phyloP scores from a whole-genome alignment of 306 rosid genomes.

The Quillaja saponaria region DNA sequence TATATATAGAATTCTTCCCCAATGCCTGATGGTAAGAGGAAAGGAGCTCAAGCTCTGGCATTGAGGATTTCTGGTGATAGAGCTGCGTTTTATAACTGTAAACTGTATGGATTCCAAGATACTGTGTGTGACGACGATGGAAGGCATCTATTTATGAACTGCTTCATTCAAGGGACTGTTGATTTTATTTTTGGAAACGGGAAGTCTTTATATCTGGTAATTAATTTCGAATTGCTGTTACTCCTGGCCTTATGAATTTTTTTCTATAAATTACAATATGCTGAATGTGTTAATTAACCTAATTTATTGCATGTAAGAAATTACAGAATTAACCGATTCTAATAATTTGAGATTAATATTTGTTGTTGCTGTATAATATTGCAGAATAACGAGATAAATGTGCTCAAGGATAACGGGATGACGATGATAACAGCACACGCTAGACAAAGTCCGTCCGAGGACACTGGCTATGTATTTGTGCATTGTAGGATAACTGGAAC shows the following conservation, averaged over 20 bases:
- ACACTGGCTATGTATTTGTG: conserved; percentile 49
- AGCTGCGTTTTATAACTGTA: conserved; percentile 42
- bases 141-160: conserved; percentile 44
- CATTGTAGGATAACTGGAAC: conserved; percentile 51
- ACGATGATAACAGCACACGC: conserved; percentile 60
- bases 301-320: too few relatives aligned
- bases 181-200: conserved; percentile 50
- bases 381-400: conserved; percentile 42
- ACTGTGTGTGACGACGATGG: conserved; percentile 56
- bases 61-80: conserved; percentile 42
- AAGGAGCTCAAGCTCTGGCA: conserved; percentile 48
- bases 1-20: conserved; percentile 44
- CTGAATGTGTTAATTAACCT: too few relatives aligned
- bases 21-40: conserved; percentile 29
- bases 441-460: conserved; percentile 16
- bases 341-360: too few relatives aligned
- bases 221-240: too few relatives aligned
- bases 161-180: conserved; percentile 47
- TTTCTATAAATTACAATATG: background rate
- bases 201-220: conserved; percentile 47
- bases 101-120: conserved; percentile 47
- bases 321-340: too few relatives aligned
- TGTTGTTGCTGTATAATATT: too few relatives aligned
- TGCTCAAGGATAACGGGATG: conserved; percentile 18
- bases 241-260: too few relatives aligned